These are phyloP conservation scores for Sporothrix euskadiensis DNA, from an alignment of 2,329 filamentous ascomycete genomes.

Conservation along the genomic window DNA sequence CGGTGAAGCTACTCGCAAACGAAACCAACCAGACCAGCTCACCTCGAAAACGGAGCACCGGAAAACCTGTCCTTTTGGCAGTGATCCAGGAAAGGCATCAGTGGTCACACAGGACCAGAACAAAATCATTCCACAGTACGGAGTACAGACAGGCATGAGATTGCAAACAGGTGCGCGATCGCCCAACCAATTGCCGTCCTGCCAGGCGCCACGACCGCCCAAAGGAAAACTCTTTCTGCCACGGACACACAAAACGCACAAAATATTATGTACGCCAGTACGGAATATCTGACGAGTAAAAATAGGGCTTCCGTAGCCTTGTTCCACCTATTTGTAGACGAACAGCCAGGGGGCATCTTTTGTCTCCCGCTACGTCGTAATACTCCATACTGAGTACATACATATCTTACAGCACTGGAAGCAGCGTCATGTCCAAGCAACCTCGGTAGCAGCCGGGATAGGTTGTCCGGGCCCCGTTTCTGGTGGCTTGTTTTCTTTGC, in stretches of 20 bases:
- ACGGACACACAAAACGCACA: slow-evolving; percentile 9
- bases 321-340: slow-evolving; percentile 17
- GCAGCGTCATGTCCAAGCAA: slow-evolving; percentile 10
- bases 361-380: not conserved
- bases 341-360: not conserved
- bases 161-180: not conserved
- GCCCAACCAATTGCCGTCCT: slow-evolving; percentile 2
- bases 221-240: slow-evolving; percentile 10
- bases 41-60: not conserved
- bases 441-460: slow-evolving; percentile 28
- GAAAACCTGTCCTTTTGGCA: not conserved
- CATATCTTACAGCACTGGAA: not conserved
- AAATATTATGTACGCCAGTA: not conserved
- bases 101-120: not conserved
- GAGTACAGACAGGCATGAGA: not conserved
- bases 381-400: too few species aligned
- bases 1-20: not conserved
- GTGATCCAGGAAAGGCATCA: not conserved
- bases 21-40: not conserved
- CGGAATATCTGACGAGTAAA: not conserved
- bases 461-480: not conserved
- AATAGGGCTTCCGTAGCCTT: slow-evolving; percentile 18
- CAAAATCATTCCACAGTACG: not conserved
- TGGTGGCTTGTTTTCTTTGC: not conserved
- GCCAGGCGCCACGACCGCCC: slow-evolving; percentile 4